These are phyloP conservation scores for Closterium sp. DNA, from an alignment of 139 green algal genomes.

Conservation along the genomic window DNA sequence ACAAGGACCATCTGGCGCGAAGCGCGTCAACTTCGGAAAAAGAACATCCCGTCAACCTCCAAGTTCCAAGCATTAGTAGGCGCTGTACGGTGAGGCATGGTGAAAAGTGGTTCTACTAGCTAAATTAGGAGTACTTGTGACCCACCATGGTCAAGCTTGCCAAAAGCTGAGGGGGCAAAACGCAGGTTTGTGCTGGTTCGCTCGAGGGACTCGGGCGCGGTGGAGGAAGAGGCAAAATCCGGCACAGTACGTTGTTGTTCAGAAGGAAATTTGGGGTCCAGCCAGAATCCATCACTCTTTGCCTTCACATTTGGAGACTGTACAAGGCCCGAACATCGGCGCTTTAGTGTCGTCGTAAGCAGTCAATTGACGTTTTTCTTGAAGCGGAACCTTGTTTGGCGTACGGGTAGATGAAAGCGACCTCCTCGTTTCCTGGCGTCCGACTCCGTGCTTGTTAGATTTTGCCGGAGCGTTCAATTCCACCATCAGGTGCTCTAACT, in stretches of 20 bases:
- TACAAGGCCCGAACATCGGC: not conserved
- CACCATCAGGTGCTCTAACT: no score
- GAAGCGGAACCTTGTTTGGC: not conserved
- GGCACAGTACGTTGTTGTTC: no score
- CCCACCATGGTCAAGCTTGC: not conserved
- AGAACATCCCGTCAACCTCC: not conserved
- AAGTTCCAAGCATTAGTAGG: not conserved
- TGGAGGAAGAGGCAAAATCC: no score
- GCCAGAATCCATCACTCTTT: not conserved
- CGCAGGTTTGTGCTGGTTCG: no score
- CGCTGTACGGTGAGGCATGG: not conserved
- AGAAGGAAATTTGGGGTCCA: no score
- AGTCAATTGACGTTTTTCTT: not conserved
- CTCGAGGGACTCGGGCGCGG: no score
- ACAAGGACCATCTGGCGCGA: not conserved
- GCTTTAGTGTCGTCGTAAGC: not conserved
- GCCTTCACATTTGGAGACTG: not conserved
- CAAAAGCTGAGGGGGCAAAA: no score
- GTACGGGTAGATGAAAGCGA: not conserved
- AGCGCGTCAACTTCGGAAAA: not conserved
- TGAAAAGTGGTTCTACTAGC: not conserved
- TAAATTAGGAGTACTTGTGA: not conserved
- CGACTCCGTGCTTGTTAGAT: not conserved
- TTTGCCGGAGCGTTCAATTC: not conserved
- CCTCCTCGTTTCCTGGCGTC: not conserved